Base-by-base conservation (phyloP, 352 stramenopile species). In the Lagenidium giganteum region DNA sequence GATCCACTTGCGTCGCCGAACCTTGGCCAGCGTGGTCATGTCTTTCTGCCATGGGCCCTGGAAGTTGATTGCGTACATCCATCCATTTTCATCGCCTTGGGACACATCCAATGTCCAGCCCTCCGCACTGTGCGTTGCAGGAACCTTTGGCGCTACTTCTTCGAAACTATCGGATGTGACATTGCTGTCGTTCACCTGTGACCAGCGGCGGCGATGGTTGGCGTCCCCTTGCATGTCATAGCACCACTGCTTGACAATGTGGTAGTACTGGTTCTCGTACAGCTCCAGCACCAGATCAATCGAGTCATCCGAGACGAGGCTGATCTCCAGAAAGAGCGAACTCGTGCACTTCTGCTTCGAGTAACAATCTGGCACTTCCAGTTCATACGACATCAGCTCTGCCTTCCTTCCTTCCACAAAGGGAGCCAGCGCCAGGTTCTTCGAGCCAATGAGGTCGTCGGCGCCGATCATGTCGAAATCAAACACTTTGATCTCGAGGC, bases 221-320 rank as follows among this genome's bases (percentile, higher is more conserved):
- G 51, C 30, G 21, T 84, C 59, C n/a, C n/a, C n/a, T 25, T 83
- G 37, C 28, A 63, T 69, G 27, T 87, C 70, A 14, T 57, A 74
- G 12, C 67, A 87, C 76, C 78, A 93, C 33, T 83, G 87, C 51
- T 83, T 79, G 44, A 86, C 60, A 34, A 88, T 65, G 44, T 84
- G 66, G 56, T 76, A 90, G 16, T 75, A 72, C 53, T 93, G 74
- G 59, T 90, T 87, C 62, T 93, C 78, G 78, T 79, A 93, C 16
- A 90, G 66, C 56, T 90, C 78, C 5, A 93, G 61, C 16, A 84
- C 61, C 42, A 76, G 57, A 46, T 87, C 77, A 16, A 81, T 68
- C 42, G 69, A 57, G 18, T 57, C 54, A 30, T 80, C 57, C 47
- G 75, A 70, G 47, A 80, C 61, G 24, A 90, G 53, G 42, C 81